Percentiles rank a stretch among this genome's conserved stretches.
Evolutionary conservation across 805 yeast genomes (phyloP).

Genomic region (Wickerhamomyces subpelliculosus): DNA sequence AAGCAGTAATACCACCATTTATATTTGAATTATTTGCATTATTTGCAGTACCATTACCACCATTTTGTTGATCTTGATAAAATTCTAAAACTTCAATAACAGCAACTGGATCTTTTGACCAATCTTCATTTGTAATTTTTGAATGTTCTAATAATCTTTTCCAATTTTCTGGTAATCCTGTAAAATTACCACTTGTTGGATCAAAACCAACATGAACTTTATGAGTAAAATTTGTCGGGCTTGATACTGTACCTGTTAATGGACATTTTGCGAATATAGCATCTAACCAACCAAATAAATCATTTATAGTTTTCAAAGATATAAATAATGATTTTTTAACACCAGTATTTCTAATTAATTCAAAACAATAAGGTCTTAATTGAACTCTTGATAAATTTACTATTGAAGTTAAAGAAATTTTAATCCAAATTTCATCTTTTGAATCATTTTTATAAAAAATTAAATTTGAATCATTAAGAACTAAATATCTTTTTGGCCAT

Average conservation of each 20-base stretch:
- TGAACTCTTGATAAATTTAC: slow-evolving; percentile 61
- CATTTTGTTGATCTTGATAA: slow-evolving; percentile 39
- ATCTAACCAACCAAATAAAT: slow-evolving; percentile 85
- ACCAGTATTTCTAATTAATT: slow-evolving; percentile 40
- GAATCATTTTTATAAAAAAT: slow-evolving; percentile 68
- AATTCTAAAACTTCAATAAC: slow-evolving; percentile 88
- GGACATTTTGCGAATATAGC: slow-evolving; percentile 77
- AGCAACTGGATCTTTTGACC: slow-evolving; percentile 90
- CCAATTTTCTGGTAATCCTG: slow-evolving; percentile 95
- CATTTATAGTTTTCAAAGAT: slow-evolving; percentile 71
- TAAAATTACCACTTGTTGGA: slow-evolving; percentile 78
- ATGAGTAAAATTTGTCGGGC: slow-evolving; percentile 92
- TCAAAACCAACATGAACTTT: slow-evolving; percentile 86
- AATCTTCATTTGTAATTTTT: slow-evolving; percentile 87
- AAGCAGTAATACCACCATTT: too few relatives aligned
- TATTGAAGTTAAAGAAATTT: slow-evolving; percentile 52
- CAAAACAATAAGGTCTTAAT: slow-evolving; percentile 74
- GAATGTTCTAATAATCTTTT: slow-evolving; percentile 75
- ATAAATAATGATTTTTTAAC: slow-evolving; percentile 60
- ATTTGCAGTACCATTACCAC: not conserved
- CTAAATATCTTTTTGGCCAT: slow-evolving; percentile 87
- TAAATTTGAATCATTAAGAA: slow-evolving; percentile 66
- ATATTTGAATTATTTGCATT: slow-evolving; percentile 2
- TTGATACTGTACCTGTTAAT: slow-evolving; percentile 59
- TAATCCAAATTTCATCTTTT: slow-evolving; percentile 38